These are phyloP conservation scores for Neoboletus subvelutipes DNA, from an alignment of 768 basidiomycete genomes.

Conservation along the genomic window DNA sequence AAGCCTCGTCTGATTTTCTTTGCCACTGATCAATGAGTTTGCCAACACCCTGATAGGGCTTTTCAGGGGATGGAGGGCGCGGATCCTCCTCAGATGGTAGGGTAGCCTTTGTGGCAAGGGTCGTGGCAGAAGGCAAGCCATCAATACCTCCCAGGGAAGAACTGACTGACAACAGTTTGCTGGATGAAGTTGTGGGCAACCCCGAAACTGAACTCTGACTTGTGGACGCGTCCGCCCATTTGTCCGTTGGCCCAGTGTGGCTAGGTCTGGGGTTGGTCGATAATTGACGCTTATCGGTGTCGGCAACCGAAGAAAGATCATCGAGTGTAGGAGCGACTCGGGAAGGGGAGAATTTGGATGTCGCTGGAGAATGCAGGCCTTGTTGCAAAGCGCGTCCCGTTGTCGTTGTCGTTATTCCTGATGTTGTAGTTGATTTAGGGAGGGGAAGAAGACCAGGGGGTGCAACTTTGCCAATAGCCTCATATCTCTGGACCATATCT, in stretches of 20 bases:
- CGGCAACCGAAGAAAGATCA: constrained; percentile 8
- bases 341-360: constrained; percentile 26
- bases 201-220: constrained; percentile 22
- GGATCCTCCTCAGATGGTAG: constrained; percentile 26
- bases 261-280: constrained; percentile 8
- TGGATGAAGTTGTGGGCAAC: constrained; percentile 22
- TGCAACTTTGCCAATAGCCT: constrained; percentile 51
- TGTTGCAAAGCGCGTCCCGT: constrained; percentile 24
- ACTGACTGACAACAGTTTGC: constrained; percentile 17
- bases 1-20: constrained; percentile 63
- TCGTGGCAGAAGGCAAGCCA: constrained; percentile 21
- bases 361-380: constrained; percentile 23
- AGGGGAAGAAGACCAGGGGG: constrained; percentile 32
- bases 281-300: constrained; percentile 24
- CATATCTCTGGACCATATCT: constrained; percentile 83
- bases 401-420: constrained; percentile 11
- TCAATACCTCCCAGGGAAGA: constrained; percentile 24
- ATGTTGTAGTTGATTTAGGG: constrained; percentile 27
- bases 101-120: constrained; percentile 8
- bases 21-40: constrained; percentile 89
- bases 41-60: constrained; percentile 79
- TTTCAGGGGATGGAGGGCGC: constrained; percentile 68
- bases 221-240: constrained; percentile 8
- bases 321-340: constrained; percentile 15
- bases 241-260: constrained; percentile 22